Evolutionary conservation across 2,329 filamentous ascomycete genomes (phyloP).

Genomic region (Pyrenochaeta sp.): DNA sequence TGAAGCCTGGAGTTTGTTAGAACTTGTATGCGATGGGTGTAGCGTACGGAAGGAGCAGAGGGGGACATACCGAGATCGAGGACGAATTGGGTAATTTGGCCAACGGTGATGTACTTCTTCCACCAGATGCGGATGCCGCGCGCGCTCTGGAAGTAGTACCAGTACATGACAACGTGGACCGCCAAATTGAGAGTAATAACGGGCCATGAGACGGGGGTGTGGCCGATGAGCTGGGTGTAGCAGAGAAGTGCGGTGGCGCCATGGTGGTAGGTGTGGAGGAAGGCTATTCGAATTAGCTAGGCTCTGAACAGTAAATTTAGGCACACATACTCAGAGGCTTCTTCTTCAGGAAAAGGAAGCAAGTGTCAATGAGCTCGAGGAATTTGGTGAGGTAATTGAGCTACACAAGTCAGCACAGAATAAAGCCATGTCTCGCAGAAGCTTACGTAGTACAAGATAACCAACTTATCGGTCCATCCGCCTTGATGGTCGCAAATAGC

Average conservation of each 20-base stretch:
- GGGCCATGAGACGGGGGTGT: slow-evolving; percentile 94
- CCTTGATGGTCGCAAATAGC: slow-evolving; percentile 83
- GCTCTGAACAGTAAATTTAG: not conserved
- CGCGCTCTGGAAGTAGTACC: slow-evolving; percentile 99
- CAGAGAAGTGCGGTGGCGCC: slow-evolving; percentile 95
- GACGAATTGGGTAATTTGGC: slow-evolving; percentile 96
- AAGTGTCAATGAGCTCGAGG: slow-evolving; percentile 91
- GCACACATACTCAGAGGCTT: slow-evolving; percentile 81
- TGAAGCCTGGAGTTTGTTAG: slow-evolving; percentile 72
- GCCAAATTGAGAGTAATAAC: slow-evolving; percentile 90
- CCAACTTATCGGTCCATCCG: slow-evolving; percentile 92
- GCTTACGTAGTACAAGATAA: slow-evolving; percentile 96
- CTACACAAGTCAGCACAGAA: slow-evolving; percentile 61
- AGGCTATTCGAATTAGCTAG: slow-evolving; percentile 61
- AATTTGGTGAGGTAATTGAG: slow-evolving; percentile 99
- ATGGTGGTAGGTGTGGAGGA: slow-evolving; percentile 99
- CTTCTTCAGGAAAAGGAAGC: slow-evolving; percentile 99
- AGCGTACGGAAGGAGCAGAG: not conserved
- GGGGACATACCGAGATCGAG: slow-evolving; percentile 84
- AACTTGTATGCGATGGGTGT: slow-evolving; percentile 6
- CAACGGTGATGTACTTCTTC: slow-evolving; percentile 99
- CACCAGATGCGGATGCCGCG: slow-evolving; percentile 97
- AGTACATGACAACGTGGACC: slow-evolving; percentile 99
- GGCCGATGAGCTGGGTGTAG: slow-evolving; percentile 95
- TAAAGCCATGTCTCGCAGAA: not conserved